Conservation (phyloP, 805 yeast genomes). For the Kluyveromyces siamensis region DNA sequence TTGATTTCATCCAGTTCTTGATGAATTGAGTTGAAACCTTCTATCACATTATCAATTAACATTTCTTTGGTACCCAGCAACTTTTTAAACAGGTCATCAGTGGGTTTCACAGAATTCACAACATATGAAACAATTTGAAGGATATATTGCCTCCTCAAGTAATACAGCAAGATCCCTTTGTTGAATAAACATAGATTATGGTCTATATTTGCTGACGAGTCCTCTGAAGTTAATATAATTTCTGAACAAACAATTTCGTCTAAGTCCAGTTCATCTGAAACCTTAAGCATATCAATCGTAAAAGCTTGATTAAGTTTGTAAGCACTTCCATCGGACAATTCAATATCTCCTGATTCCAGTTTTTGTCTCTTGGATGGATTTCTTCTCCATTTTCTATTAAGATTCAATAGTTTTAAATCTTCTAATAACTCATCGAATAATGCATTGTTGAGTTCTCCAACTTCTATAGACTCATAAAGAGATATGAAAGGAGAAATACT, state of each 20-base stretch:
- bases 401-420: slow-evolving; percentile 38
- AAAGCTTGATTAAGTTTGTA: slow-evolving; percentile 60
- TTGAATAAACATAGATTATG: slow-evolving; percentile 35
- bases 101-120: slow-evolving; percentile 17
- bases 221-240: slow-evolving; percentile 38
- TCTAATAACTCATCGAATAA: slow-evolving; percentile 29
- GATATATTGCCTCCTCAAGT: slow-evolving; percentile 62
- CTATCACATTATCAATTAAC: slow-evolving; percentile 37
- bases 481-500: slow-evolving; percentile 29
- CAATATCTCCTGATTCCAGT: slow-evolving; percentile 38
- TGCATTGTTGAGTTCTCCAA: slow-evolving; percentile 14
- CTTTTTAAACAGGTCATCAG: slow-evolving; percentile 9
- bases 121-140: slow-evolving; percentile 50
- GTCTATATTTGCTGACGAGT: slow-evolving; percentile 7
- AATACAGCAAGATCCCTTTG: slow-evolving; percentile 59
- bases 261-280: slow-evolving; percentile 58
- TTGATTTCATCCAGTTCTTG: slow-evolving; percentile 44
- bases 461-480: slow-evolving; percentile 39
- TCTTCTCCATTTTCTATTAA: slow-evolving; percentile 32
- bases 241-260: slow-evolving; percentile 76
- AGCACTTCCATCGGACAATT: slow-evolving; percentile 37
- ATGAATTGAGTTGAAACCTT: slow-evolving; percentile 53
- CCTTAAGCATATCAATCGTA: slow-evolving; percentile 44
- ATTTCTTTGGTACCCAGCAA: slow-evolving; percentile 9
- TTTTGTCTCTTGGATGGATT: slow-evolving; percentile 38